These are phyloP conservation scores for Stagonosporopsis rhizophila DNA, from an alignment of 2,329 filamentous ascomycete species.

Conservation along the genomic window DNA sequence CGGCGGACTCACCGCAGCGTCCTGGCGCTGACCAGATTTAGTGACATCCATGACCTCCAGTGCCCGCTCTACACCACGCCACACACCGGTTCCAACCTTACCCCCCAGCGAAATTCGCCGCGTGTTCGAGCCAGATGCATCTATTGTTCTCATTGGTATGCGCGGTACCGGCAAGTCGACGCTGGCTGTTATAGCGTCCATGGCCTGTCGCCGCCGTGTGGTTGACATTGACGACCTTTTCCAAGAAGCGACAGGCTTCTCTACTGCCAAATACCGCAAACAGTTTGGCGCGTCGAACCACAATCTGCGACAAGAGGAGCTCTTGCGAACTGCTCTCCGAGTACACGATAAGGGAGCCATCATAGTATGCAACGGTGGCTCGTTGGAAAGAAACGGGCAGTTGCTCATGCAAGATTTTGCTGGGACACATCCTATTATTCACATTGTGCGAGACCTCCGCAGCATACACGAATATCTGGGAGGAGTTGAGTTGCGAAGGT, in stretches of 20 bases:
- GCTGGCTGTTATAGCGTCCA: constrained; percentile 76
- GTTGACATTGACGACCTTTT: constrained; percentile 75
- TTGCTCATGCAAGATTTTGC: constrained; percentile 67
- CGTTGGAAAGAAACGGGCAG: constrained; percentile 70
- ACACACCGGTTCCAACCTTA: constrained; percentile 32
- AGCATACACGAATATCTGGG: constrained; percentile 69
- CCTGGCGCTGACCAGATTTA: constrained; percentile 11
- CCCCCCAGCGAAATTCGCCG: constrained; percentile 35
- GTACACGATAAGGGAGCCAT: constrained; percentile 68
- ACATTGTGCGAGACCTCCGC: constrained; percentile 69
- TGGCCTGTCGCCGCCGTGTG: constrained; percentile 71
- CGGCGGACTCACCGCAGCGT: background rate
- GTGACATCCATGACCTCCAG: constrained; percentile 35
- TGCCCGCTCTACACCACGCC: constrained; percentile 37
- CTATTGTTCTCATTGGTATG: constrained; percentile 75
- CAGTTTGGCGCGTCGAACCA: constrained; percentile 68
- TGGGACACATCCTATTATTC: constrained; percentile 72
- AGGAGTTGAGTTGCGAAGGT: constrained; percentile 61
- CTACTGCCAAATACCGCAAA: constrained; percentile 69
- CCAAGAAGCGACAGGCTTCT: constrained; percentile 67
- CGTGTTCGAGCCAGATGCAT: constrained; percentile 67
- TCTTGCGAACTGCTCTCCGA: constrained; percentile 66
- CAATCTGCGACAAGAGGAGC: constrained; percentile 66
- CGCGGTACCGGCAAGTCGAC: constrained; percentile 79
- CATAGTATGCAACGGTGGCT: constrained; percentile 74